Percentiles rank a stretch among this genome's conserved stretches.
Conservation (phyloP, 2,329 filamentous ascomycete genomes). For the Ceratocystis harringtonii region DNA sequence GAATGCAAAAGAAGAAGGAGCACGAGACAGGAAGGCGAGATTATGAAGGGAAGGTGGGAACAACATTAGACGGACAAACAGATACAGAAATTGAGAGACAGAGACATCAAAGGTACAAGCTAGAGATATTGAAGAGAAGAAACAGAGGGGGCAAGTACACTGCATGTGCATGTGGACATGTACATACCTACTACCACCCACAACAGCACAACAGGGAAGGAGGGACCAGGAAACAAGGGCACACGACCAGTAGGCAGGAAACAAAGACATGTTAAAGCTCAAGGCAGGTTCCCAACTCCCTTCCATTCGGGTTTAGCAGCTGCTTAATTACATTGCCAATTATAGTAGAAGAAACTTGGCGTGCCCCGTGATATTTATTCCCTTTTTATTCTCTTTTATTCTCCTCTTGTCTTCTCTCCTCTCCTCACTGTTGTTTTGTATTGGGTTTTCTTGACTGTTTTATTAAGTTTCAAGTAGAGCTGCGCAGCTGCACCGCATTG, state of each 20-base stretch:
- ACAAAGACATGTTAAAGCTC: neutral
- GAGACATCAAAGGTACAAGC: too few species aligned
- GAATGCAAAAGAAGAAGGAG: neutral
- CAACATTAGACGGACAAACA: neutral
- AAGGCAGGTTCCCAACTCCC: neutral
- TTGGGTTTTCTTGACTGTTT: neutral
- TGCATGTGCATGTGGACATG: neutral
- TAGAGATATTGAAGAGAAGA: neutral
- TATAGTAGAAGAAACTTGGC: neutral
- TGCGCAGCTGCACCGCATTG: neutral
- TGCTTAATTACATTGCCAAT: conserved; percentile 1
- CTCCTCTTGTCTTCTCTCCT: neutral
- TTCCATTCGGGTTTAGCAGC: neutral
- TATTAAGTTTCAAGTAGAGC: conserved; percentile 2
- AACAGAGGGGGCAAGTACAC: neutral
- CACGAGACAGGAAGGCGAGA: neutral
- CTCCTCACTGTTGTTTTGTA: neutral
- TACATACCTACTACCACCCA: neutral
- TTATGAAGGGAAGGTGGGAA: neutral
- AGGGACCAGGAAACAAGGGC: neutral
- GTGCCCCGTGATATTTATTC: neutral
- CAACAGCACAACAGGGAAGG: neutral
- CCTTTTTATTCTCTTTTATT: neutral
- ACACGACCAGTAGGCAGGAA: neutral
- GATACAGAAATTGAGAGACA: neutral